Percentiles rank a stretch among this genome's conserved stretches.
Conservation (phyloP, 2,329 filamentous ascomycete species). For the Exophiala lecanii-corni region DNA sequence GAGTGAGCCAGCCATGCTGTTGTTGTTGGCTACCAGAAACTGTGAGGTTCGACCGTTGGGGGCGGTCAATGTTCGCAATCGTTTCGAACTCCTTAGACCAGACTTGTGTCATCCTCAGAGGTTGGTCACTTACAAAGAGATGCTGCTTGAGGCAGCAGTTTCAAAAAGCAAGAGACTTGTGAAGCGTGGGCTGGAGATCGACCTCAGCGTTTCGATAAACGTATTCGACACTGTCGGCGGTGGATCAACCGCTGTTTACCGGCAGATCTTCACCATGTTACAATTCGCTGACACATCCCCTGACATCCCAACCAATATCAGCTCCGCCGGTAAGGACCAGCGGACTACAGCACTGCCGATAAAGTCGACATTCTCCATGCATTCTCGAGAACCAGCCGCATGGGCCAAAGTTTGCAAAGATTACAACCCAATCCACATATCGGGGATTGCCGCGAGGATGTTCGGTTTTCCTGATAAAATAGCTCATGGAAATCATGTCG, state of each 20-base stretch:
- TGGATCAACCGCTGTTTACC: conserved; percentile 1
- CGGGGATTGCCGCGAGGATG: conserved; percentile 11
- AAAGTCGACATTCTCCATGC: background rate
- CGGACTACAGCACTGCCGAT: background rate
- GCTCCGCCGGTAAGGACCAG: background rate
- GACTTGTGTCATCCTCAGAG: conserved; percentile 5
- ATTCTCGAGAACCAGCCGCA: conserved; percentile 1
- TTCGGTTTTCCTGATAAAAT: conserved; percentile 17
- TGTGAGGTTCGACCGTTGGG: conserved; percentile 14
- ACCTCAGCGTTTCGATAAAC: conserved; percentile 11
- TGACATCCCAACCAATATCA: conserved; percentile 2
- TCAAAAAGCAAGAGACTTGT: conserved; percentile 7
- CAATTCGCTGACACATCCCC: conserved; percentile 9
- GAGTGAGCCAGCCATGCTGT: conserved; percentile 20
- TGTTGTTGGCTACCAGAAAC: conserved; percentile 10
- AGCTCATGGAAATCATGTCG: conserved; percentile 20
- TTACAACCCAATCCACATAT: conserved; percentile 21
- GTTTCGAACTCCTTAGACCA: conserved; percentile 13
- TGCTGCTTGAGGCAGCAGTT: conserved; percentile 1
- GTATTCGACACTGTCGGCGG: background rate
- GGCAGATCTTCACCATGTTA: conserved; percentile 19
- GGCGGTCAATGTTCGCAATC: conserved; percentile 18
- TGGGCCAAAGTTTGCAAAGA: conserved; percentile 21
- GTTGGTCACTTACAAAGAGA: background rate
- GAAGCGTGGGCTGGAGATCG: conserved; percentile 19